Evolutionary conservation across 192 early-diverging fungal species (phyloP).

Genomic region (Pecoramyces ruminantium): DNA sequence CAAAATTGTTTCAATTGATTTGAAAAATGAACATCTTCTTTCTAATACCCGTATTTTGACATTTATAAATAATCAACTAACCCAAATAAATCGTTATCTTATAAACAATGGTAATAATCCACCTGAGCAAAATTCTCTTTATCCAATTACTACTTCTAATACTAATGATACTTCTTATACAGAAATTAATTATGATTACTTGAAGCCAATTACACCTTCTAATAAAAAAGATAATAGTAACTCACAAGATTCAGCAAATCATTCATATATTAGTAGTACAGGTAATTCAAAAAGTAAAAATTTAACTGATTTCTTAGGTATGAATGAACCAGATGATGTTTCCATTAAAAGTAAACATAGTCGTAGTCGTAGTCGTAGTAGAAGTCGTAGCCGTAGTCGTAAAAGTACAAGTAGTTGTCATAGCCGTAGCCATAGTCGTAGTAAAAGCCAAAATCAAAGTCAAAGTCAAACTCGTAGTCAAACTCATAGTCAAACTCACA

Average conservation of each 20-base stretch:
- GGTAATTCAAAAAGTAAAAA: not conserved
- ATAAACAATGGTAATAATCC: not conserved
- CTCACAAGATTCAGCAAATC: too few relatives aligned
- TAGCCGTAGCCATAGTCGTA: too few relatives aligned
- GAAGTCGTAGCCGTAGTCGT: not conserved
- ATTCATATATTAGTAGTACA: not conserved
- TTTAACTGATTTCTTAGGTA: not conserved
- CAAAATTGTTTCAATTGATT: not conserved
- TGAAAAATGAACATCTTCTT: not conserved
- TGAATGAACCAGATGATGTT: not conserved
- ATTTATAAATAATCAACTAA: not conserved
- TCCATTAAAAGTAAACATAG: not conserved
- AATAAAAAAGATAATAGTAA: too few relatives aligned
- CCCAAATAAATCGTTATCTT: not conserved
- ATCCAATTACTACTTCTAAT: too few relatives aligned
- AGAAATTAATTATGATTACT: not conserved
- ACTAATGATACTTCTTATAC: not conserved
- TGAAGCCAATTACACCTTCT: not conserved
- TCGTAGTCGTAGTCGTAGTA: not conserved
- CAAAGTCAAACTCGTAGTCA: too few relatives aligned
- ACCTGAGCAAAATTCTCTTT: not conserved
- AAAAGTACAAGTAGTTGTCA: not conserved
- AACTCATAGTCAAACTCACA: too few relatives aligned
- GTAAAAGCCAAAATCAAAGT: not conserved
- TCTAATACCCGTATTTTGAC: not conserved